A percentile compares a stretch with the other conserved stretches of the same genome.
These are phyloP conservation scores for Lipomyces spencermartinsiae DNA, from an alignment of 805 yeast genomes.

Conservation along the genomic window DNA sequence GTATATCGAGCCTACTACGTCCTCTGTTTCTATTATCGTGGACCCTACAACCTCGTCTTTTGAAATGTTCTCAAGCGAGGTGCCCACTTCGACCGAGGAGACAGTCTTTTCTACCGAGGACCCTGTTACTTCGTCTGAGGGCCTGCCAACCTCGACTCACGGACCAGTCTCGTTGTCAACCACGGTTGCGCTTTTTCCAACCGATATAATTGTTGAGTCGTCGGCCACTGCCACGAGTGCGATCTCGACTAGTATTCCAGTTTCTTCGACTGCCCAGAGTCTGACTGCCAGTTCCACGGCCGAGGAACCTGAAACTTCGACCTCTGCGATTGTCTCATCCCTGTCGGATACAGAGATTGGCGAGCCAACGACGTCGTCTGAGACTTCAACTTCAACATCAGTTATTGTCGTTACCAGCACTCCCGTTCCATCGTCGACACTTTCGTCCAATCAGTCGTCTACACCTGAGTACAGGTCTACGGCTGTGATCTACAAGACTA, in stretches of 20 bases:
- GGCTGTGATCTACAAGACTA: slow-evolving; percentile 6
- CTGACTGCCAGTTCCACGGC: neutral
- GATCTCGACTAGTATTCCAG: slow-evolving; percentile 1
- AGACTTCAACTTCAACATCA: neutral
- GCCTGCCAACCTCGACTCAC: neutral
- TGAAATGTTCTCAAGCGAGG: neutral
- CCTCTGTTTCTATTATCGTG: neutral
- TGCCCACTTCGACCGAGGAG: neutral
- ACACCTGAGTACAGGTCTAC: neutral
- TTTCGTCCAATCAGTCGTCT: neutral
- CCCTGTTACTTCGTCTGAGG: no score
- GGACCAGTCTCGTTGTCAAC: neutral
- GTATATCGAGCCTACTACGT: neutral
- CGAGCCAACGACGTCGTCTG: slow-evolving; percentile 11
- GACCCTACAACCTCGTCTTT: neutral
- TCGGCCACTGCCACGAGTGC: neutral
- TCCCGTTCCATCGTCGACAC: slow-evolving; percentile 1
- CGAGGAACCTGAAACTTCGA: neutral
- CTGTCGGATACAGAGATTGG: neutral
- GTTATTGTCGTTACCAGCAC: slow-evolving; percentile 1
- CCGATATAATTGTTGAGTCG: neutral
- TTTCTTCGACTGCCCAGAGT: neutral
- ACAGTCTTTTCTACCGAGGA: no score
- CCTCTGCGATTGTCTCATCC: neutral
- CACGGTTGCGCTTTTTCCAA: neutral